Percentiles rank a stretch among this genome's conserved stretches.
Evolutionary conservation across 257 asterid genomes (phyloP).

Genomic region (Solanum arcanum): DNA sequence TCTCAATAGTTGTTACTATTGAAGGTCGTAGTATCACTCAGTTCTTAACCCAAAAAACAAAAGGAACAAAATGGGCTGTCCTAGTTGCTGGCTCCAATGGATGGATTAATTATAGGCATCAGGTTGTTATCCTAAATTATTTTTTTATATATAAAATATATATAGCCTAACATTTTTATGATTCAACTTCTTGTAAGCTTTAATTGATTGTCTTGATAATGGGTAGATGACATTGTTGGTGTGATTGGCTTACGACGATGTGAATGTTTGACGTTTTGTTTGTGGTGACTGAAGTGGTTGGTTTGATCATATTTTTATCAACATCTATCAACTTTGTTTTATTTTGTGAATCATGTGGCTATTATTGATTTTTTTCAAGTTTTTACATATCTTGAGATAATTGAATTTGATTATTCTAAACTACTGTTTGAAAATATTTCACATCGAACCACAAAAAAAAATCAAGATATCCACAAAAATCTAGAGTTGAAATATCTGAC

Average conservation of each 20-base stretch:
- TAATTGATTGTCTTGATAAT: neutral
- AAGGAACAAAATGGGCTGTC: constrained; percentile 88
- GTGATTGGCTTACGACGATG: neutral
- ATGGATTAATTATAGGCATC: constrained; percentile 89
- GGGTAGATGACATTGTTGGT: no score
- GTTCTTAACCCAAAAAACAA: constrained; percentile 24
- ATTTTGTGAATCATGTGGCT: neutral
- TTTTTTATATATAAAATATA: neutral
- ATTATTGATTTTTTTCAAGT: neutral
- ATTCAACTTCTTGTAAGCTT: neutral
- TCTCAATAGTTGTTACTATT: neutral
- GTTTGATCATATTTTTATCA: neutral
- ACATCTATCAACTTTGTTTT: neutral
- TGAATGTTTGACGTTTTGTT: neutral
- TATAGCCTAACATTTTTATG: no score
- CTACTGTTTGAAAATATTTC: neutral
- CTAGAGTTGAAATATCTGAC: no score
- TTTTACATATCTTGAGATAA: neutral
- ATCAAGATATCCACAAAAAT: no score
- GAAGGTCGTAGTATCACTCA: neutral
- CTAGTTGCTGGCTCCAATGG: constrained; percentile 83
- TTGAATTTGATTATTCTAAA: neutral
- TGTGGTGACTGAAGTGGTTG: neutral
- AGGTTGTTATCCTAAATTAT: neutral
- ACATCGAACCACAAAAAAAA: no score